Percentiles rank a stretch among this genome's conserved stretches.
These are phyloP conservation scores for Entophlyctis helioformis DNA, from an alignment of 192 early-diverging fungal genomes.

Conservation along the genomic window DNA sequence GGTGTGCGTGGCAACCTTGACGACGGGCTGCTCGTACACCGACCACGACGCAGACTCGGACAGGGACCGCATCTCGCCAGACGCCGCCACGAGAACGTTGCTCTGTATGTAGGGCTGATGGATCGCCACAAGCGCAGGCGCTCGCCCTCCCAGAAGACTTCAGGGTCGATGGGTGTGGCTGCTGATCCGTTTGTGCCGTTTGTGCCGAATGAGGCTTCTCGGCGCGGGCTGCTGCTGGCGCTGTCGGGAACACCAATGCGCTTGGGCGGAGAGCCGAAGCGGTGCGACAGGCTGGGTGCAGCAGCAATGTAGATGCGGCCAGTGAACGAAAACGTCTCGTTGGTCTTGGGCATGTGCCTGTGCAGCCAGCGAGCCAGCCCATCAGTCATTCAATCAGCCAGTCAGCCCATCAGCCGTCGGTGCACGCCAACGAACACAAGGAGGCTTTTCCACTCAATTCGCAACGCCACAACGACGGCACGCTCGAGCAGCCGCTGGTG, in stretches of 20 bases:
- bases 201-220: too few species aligned
- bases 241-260: conserved; percentile 17
- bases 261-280: conserved; percentile 41
- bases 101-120: conserved; percentile 40
- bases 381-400: too few species aligned
- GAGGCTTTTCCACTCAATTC: too few species aligned
- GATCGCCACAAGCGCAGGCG: conserved; percentile 43
- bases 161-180: too few species aligned
- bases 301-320: conserved; percentile 62
- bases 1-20: not conserved
- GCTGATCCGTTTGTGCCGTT: too few species aligned
- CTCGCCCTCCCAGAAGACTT: conserved; percentile 59
- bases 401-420: too few species aligned
- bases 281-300: conserved; percentile 54
- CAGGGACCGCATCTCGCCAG: conserved; percentile 30
- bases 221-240: not conserved
- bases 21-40: not conserved
- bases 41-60: not conserved
- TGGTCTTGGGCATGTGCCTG: conserved; percentile 60
- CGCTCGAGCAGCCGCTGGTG: not conserved
- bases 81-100: conserved; percentile 60
- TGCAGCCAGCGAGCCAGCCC: too few species aligned
- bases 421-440: too few species aligned
- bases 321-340: conserved; percentile 53
- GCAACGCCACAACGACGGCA: too few species aligned